Percentiles rank a stretch among this genome's conserved stretches.
These are phyloP conservation scores for Psilocybe mexicana DNA, from an alignment of 1,284 basidiomycete species.

Conservation along the genomic window DNA sequence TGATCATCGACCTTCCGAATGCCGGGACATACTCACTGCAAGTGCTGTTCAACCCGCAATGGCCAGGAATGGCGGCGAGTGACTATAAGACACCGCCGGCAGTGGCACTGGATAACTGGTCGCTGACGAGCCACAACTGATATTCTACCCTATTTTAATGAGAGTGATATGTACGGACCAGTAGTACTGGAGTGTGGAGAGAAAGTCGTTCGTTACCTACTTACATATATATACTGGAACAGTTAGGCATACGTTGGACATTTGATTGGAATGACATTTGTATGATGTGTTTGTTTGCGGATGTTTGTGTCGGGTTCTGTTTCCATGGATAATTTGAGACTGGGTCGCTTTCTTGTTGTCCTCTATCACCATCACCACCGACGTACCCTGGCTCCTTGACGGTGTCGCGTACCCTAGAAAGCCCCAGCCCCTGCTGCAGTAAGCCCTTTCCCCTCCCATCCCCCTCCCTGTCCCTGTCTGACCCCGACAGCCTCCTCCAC, in stretches of 20 bases:
- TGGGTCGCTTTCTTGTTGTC: neutral
- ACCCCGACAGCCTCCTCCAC: neutral
- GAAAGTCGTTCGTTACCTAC: neutral
- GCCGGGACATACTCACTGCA: conserved; percentile 75
- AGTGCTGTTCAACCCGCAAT: conserved; percentile 88
- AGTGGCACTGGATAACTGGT: conserved; percentile 72
- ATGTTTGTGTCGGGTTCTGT: conserved; percentile 22
- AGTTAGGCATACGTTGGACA: conserved; percentile 2
- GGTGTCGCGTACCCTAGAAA: conserved; percentile 20
- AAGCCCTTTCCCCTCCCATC: neutral
- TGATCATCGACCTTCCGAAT: conserved; percentile 67
- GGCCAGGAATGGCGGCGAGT: conserved; percentile 70
- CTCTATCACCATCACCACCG: conserved; percentile 13
- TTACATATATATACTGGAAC: neutral
- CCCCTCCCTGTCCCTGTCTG: neutral
- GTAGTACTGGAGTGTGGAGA: conserved; percentile 1
- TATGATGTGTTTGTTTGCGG: conserved; percentile 15
- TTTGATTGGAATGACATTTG: conserved; percentile 10
- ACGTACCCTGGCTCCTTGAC: conserved; percentile 23
- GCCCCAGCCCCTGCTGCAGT: conserved; percentile 13
- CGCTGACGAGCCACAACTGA: conserved; percentile 70
- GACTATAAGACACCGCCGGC: conserved; percentile 66
- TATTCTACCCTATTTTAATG: conserved; percentile 15
- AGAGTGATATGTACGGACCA: neutral
- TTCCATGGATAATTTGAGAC: conserved; percentile 14